Evolutionary conservation across 83 land plant species (phyloP).

Genomic region (Diphasiastrum complanatum): DNA sequence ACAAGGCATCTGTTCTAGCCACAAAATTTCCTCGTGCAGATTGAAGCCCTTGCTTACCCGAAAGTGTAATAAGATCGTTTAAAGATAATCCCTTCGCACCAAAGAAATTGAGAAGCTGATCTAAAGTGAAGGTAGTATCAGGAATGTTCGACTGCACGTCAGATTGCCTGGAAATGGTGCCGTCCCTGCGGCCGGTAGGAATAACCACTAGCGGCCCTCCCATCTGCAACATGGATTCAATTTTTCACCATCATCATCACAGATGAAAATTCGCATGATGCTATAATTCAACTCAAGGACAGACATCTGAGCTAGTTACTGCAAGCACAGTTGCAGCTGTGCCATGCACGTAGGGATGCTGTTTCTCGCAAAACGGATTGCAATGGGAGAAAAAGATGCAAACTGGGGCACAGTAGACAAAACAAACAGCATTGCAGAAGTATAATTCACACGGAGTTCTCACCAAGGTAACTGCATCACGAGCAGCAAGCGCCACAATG

Average conservation of each 20-base stretch:
- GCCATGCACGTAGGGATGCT: neutral
- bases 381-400: neutral
- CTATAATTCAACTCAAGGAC: neutral
- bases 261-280: neutral
- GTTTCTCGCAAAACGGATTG: too few relatives aligned
- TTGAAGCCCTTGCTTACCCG: conserved; percentile 9
- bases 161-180: conserved; percentile 6
- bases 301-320: neutral
- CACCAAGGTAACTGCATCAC: conserved; percentile 25
- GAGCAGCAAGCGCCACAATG: conserved; percentile 26
- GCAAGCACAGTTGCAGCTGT: neutral
- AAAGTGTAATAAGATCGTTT: conserved; percentile 33
- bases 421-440: neutral
- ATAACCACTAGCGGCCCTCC: conserved; percentile 22
- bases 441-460: neutral
- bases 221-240: conserved; percentile 9
- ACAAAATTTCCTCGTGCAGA: neutral
- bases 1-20: neutral
- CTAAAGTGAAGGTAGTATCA: neutral
- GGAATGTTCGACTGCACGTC: conserved; percentile 4
- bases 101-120: conserved; percentile 18
- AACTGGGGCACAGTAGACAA: neutral
- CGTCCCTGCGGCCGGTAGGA: conserved; percentile 34
- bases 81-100: conserved; percentile 12
- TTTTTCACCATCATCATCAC: neutral